These are phyloP conservation scores for Monilinia fructigena DNA, from an alignment of 2,329 filamentous ascomycete species.

Conservation along the genomic window DNA sequence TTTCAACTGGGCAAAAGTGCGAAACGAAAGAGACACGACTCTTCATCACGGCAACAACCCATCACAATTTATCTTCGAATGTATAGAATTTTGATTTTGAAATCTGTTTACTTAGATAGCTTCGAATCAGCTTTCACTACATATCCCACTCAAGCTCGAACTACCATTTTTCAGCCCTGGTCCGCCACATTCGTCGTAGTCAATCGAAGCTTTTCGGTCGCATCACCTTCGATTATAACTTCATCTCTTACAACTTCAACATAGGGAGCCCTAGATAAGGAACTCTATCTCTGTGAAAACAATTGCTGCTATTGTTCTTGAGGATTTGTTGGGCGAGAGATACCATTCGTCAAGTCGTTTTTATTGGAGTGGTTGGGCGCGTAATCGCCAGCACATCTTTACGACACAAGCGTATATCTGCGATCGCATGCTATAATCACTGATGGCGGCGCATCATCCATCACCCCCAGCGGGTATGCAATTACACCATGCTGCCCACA, in stretches of 20 bases:
- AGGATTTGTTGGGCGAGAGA: neutral
- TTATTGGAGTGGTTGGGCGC: slow-evolving; percentile 19
- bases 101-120: neutral
- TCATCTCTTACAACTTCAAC: neutral
- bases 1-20: slow-evolving; percentile 18
- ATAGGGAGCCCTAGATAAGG: neutral
- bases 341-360: slow-evolving; percentile 11
- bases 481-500: slow-evolving; percentile 36
- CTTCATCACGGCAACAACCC: neutral
- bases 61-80: neutral
- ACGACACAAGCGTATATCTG: neutral
- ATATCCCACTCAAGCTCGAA: neutral
- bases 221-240: neutral
- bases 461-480: slow-evolving; percentile 57
- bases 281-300: neutral
- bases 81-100: neutral
- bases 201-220: slow-evolving; percentile 17
- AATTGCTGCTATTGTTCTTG: slow-evolving; percentile 15
- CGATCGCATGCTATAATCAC: slow-evolving; percentile 16
- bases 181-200: neutral
- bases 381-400: slow-evolving; percentile 22
- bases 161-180: neutral
- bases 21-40: slow-evolving; percentile 2
- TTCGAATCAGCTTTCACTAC: neutral
- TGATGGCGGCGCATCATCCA: slow-evolving; percentile 41